Evolutionary conservation across 2,329 filamentous ascomycete genomes (phyloP).

Genomic region (Cercospora sesami): DNA sequence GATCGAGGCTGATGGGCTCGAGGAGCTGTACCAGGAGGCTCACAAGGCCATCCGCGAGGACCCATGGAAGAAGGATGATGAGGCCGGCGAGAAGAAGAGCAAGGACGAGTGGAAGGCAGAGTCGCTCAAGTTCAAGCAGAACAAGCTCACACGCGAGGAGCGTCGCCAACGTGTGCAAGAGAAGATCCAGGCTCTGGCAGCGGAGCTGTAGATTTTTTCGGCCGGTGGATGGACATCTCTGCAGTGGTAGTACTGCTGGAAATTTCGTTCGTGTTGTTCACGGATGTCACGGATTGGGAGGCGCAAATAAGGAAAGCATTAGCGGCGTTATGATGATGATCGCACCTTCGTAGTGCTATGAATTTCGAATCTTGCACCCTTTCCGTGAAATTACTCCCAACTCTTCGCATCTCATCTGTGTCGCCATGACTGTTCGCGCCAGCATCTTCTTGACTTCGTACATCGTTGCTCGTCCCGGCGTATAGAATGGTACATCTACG

Average conservation of each 20-base stretch:
- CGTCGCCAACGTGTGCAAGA: constrained; percentile 79
- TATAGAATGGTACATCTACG: neutral
- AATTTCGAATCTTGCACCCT: constrained; percentile 19
- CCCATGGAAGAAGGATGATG: constrained; percentile 87
- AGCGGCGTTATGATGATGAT: constrained; percentile 15
- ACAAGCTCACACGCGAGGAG: constrained; percentile 81
- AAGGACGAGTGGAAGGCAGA: constrained; percentile 77
- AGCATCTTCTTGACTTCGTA: neutral
- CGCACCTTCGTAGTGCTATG: constrained; percentile 12
- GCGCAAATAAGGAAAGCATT: constrained; percentile 13
- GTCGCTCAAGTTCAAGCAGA: constrained; percentile 81
- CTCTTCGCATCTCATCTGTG: neutral
- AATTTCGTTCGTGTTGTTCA: neutral
- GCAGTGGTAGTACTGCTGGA: neutral
- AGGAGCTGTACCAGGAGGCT: constrained; percentile 93
- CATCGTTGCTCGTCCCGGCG: neutral
- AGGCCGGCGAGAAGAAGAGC: constrained; percentile 80
- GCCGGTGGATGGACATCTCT: neutral
- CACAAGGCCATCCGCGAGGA: constrained; percentile 97
- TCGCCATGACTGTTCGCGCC: neutral
- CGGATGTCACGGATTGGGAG: constrained; percentile 16
- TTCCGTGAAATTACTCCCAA: constrained; percentile 12
- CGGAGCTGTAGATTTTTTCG: constrained; percentile 28
- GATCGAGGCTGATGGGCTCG: constrained; percentile 90
- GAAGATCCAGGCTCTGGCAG: constrained; percentile 81